Conservation (phyloP, 805 yeast genomes). For the Myxozyma neotropica region DNA sequence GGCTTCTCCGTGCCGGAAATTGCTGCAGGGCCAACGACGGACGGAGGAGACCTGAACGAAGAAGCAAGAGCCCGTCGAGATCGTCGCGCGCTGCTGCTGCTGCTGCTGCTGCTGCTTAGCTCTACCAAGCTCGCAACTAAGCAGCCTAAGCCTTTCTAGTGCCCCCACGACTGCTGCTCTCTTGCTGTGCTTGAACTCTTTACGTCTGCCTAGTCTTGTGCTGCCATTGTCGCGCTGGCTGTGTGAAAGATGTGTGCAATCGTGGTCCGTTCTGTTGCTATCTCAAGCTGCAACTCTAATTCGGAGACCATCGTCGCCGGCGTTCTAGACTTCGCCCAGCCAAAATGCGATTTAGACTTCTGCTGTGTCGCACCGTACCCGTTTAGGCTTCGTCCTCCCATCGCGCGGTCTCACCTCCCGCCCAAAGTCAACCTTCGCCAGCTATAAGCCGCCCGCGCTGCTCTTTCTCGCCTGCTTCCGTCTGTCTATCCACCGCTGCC, state of each 20-base stretch:
- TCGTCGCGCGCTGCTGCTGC: neutral
- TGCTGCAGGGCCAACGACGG: too few species aligned
- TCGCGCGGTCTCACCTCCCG: neutral
- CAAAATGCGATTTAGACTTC: conserved; percentile 6
- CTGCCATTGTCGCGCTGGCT: too few species aligned
- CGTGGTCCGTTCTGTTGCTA: too few species aligned
- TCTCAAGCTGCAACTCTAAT: neutral
- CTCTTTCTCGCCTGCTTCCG: neutral
- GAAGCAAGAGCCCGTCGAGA: neutral
- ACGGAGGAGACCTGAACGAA: neutral
- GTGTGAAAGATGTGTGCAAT: too few species aligned
- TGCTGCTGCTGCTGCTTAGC: neutral
- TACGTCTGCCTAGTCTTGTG: too few species aligned
- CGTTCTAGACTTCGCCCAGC: conserved; percentile 1
- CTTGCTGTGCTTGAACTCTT: too few species aligned
- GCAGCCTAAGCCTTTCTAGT: too few species aligned
- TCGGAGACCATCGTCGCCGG: neutral
- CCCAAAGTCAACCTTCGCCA: neutral
- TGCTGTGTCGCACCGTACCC: conserved; percentile 10
- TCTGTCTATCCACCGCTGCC: neutral
- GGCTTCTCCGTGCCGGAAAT: too few species aligned
- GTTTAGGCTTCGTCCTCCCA: neutral
- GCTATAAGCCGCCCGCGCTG: neutral
- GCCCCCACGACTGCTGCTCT: too few species aligned
- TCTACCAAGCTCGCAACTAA: too few species aligned